Conservation (phyloP, 2,329 filamentous ascomycete genomes). For the Corinectria fuckeliana region DNA sequence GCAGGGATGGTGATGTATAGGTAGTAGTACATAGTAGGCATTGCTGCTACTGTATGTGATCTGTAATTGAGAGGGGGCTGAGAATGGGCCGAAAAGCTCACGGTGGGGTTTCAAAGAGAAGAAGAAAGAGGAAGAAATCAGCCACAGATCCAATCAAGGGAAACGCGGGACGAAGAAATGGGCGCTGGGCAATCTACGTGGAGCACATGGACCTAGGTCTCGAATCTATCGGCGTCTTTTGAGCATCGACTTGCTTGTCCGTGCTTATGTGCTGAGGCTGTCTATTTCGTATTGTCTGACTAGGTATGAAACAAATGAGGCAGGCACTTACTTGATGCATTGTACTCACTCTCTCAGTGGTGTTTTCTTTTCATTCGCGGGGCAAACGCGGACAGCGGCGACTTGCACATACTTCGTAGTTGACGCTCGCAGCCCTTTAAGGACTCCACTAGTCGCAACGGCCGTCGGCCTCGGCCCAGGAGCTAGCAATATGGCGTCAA, state of each 20-base stretch:
- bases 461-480: slow-evolving; percentile 6
- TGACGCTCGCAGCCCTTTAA: neutral
- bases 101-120: neutral
- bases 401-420: too few relatives aligned
- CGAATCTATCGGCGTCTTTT: slow-evolving; percentile 2
- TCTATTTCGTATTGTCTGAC: too few relatives aligned
- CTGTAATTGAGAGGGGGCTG: slow-evolving; percentile 9
- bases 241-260: too few relatives aligned
- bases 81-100: slow-evolving; percentile 2
- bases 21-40: neutral
- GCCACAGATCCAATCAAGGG: neutral
- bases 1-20: neutral
- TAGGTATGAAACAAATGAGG: too few relatives aligned
- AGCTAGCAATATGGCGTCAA: slow-evolving; percentile 4
- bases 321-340: too few relatives aligned
- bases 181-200: slow-evolving; percentile 5
- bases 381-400: neutral
- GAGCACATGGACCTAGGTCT: slow-evolving; percentile 4
- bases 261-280: too few relatives aligned
- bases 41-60: neutral
- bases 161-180: neutral
- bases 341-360: too few relatives aligned
- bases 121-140: neutral
- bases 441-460: slow-evolving; percentile 7
- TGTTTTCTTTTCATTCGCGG: neutral